phyloP scores from a whole-genome alignment of 345 rosid genomes.

The Brassica carinata region DNA sequence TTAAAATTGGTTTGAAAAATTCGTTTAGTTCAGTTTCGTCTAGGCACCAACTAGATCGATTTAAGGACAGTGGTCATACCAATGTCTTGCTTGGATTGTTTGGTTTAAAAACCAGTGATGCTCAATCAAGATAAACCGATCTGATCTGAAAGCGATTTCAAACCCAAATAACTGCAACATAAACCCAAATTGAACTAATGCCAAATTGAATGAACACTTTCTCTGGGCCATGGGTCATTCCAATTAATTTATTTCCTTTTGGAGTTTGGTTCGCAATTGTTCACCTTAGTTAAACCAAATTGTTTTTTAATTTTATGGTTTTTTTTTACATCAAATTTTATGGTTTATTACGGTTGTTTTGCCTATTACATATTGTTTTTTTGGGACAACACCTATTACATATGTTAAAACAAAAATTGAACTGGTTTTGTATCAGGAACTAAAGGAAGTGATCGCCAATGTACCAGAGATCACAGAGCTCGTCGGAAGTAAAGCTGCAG shows the following conservation, averaged over 20 bases:
- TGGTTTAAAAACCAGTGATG: not conserved
- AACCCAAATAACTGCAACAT: not conserved
- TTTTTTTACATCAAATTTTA: too few species aligned
- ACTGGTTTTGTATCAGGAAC: slow-evolving; percentile 60
- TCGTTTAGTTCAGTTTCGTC: too few species aligned
- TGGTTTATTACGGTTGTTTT: not conserved
- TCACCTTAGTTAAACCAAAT: not conserved
- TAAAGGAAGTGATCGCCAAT: slow-evolving; percentile 62
- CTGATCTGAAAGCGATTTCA: not conserved
- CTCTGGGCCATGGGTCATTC: not conserved
- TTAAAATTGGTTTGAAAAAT: too few species aligned
- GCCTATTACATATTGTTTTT: not conserved
- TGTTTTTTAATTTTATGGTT: not conserved
- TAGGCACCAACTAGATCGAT: too few species aligned
- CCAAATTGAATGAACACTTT: not conserved
- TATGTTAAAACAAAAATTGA: not conserved
- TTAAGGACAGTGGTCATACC: not conserved
- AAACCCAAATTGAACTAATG: not conserved
- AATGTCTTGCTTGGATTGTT: not conserved
- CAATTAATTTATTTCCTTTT: not conserved
- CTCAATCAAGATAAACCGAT: not conserved
- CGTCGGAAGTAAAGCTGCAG: slow-evolving; percentile 58
- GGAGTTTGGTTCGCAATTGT: not conserved
- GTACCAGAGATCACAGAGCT: slow-evolving; percentile 83
- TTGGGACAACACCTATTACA: not conserved